Percentiles rank a stretch among this genome's conserved stretches.
These are phyloP conservation scores for Phaeoacremonium minimum DNA, from an alignment of 2,329 filamentous ascomycete species.

Conservation along the genomic window DNA sequence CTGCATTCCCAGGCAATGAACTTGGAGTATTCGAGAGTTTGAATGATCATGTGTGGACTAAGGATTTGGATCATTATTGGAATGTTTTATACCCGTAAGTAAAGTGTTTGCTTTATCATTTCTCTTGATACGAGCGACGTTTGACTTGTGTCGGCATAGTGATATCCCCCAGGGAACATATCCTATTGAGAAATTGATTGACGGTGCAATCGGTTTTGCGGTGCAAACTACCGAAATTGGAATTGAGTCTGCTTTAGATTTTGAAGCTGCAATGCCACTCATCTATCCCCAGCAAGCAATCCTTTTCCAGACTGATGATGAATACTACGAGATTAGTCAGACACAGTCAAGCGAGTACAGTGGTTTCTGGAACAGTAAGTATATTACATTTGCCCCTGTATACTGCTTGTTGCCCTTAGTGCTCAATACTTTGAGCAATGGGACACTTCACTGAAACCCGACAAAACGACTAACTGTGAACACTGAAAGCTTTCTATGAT, in stretches of 20 bases:
- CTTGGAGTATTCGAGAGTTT: constrained; percentile 6
- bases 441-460: too few species aligned
- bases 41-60: constrained; percentile 4
- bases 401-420: too few species aligned
- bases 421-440: too few species aligned
- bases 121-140: too few species aligned
- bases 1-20: constrained; percentile 3
- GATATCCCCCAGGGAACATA: constrained; percentile 17
- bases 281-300: constrained; percentile 43
- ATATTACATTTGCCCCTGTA: too few species aligned
- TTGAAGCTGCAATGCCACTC: constrained; percentile 39
- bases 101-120: too few species aligned
- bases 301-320: constrained; percentile 18
- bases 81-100: constrained; percentile 4
- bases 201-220: constrained; percentile 14
- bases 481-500: constrained; percentile 24
- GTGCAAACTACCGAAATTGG: constrained; percentile 1
- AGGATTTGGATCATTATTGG: constrained; percentile 5
- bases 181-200: constrained; percentile 14
- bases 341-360: constrained; percentile 1
- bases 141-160: too few species aligned
- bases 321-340: constrained; percentile 18
- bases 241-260: constrained; percentile 40
- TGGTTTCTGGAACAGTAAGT: constrained; percentile 4
- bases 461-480: too few species aligned